Percentiles rank a stretch among this genome's conserved stretches.
Conservation (phyloP, 139 green algal species). For the Chlamydomonas schloesseri region DNA sequence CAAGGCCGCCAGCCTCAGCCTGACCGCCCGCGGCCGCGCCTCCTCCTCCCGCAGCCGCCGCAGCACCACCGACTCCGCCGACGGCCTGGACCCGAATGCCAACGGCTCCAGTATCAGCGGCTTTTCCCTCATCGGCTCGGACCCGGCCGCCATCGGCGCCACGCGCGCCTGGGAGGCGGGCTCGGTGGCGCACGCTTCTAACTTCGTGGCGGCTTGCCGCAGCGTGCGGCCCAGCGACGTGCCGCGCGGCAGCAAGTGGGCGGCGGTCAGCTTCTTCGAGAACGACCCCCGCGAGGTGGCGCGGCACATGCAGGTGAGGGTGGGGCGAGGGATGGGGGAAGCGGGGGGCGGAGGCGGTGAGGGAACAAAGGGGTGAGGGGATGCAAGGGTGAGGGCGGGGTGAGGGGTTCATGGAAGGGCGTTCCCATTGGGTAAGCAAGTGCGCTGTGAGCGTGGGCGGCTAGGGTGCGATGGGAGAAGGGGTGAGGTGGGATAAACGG, state of each 20-base stretch:
- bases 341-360: no score
- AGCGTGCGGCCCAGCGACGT: slow-evolving; percentile 7
- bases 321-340: no score
- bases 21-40: neutral
- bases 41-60: neutral
- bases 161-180: slow-evolving; percentile 28
- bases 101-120: slow-evolving; percentile 4
- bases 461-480: no score
- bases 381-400: no score
- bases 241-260: slow-evolving; percentile 25
- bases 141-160: slow-evolving; percentile 5
- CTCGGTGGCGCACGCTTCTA: slow-evolving; percentile 8
- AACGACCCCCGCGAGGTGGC: slow-evolving; percentile 48
- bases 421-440: no score
- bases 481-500: no score
- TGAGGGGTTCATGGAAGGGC: no score
- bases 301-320: slow-evolving; percentile 43
- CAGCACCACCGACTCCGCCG: no score
- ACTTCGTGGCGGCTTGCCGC: slow-evolving; percentile 15
- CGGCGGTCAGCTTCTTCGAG: slow-evolving; percentile 48
- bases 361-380: no score
- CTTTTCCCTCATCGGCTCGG: slow-evolving; percentile 23
- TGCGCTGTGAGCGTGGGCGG: no score
- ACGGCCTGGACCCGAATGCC: no score
- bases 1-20: neutral